phyloP scores from a whole-genome alignment of 441 rosid genomes.

The Erodium chrysanthum region DNA sequence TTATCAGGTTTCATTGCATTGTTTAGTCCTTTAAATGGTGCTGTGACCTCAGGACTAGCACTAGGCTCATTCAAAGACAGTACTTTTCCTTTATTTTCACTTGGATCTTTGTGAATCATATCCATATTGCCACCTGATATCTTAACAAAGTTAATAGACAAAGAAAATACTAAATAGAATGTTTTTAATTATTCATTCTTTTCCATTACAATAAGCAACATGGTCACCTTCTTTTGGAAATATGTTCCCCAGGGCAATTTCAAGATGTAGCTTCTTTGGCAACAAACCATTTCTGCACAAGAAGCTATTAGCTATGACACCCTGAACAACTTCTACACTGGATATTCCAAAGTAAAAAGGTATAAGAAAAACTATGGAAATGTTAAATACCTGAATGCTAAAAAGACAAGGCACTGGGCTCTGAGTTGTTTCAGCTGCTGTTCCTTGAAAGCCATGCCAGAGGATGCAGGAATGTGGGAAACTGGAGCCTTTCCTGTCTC shows the following conservation, averaged over 20 bases:
- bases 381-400: slow-evolving; percentile 65
- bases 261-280: slow-evolving; percentile 85
- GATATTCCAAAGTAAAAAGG: slow-evolving; percentile 12
- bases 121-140: slow-evolving; percentile 39
- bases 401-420: slow-evolving; percentile 90
- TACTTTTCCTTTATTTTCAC: slow-evolving; percentile 44
- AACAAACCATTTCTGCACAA: slow-evolving; percentile 54
- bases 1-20: slow-evolving; percentile 34
- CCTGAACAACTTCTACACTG: not conserved
- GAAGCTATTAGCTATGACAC: slow-evolving; percentile 18
- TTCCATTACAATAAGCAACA: not conserved
- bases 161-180: slow-evolving; percentile 9
- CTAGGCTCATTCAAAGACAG: slow-evolving; percentile 42
- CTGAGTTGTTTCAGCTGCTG: slow-evolving; percentile 90
- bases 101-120: slow-evolving; percentile 44
- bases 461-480: slow-evolving; percentile 31
- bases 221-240: slow-evolving; percentile 63
- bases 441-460: slow-evolving; percentile 73
- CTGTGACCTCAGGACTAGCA: slow-evolving; percentile 20
- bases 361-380: slow-evolving; percentile 12
- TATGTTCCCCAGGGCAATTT: slow-evolving; percentile 68
- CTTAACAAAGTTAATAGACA: slow-evolving; percentile 20
- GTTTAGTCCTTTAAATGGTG: slow-evolving; percentile 30
- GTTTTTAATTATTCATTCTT: not conserved
- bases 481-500: slow-evolving; percentile 61